phyloP scores from a whole-genome alignment of 768 basidiomycete genomes.

The Panaeolus cyanescens region DNA sequence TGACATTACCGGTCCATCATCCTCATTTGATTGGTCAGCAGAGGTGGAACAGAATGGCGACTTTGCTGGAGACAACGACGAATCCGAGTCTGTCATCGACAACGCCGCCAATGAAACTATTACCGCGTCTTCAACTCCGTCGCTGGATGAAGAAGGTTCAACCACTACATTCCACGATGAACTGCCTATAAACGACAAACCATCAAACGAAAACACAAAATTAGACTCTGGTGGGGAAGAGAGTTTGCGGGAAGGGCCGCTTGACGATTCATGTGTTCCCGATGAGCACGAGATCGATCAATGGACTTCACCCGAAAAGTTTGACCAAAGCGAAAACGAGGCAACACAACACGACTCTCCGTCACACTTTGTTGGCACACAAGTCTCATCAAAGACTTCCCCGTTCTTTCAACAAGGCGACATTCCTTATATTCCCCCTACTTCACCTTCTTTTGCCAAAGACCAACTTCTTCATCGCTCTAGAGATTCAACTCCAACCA shows the following conservation, averaged over 20 bases:
- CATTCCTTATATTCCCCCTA: neutral
- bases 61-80: neutral
- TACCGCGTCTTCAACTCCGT: neutral
- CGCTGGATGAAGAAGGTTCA: neutral
- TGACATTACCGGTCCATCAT: neutral
- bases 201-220: neutral
- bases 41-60: neutral
- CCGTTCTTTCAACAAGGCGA: neutral
- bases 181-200: neutral
- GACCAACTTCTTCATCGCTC: neutral
- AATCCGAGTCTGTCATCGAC: neutral
- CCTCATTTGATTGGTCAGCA: neutral
- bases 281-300: constrained; percentile 3
- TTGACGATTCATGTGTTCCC: neutral
- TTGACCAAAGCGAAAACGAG: neutral
- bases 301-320: neutral
- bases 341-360: neutral
- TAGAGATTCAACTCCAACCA: neutral
- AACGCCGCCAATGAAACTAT: neutral
- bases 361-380: neutral
- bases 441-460: too few species aligned
- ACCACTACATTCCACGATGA: neutral
- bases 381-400: neutral
- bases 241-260: neutral
- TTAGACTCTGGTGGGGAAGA: neutral